Evolutionary conservation across 2,329 filamentous ascomycete genomes (phyloP), one percentile per base, ranked within the genome.

Genomic region (Juglanconis sp.): DNA sequence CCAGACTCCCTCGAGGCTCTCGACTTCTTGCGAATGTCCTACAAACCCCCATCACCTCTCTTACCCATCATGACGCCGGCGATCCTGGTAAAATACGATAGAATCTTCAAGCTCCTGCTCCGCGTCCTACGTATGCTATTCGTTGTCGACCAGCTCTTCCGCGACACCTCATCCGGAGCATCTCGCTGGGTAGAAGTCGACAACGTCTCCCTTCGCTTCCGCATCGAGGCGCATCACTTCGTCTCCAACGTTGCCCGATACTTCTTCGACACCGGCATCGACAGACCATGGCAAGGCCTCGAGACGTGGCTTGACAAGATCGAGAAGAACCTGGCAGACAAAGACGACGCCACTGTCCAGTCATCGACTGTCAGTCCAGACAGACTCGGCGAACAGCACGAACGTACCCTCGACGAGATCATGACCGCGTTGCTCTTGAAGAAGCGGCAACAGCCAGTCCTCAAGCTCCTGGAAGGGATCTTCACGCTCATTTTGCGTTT

Each of bases 21-120:
- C n/a, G 95, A 98, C 73, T 98, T 99, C 69, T 79, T 99, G 15
- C 86, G 91, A 1, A 77, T 99, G 7, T 89, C 92, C 50, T 98
- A 97, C 74, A 90, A 88, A 46, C 82, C 92, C 0, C 89, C 92
- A 0, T 73, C 83, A 0, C 85, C 91, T 1, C 78, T 98, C 0
- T 81, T 87, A 46, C 79, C 87, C 0, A 81, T 98, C 63, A 87
- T 99, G 47, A 92, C 91, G 0, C 79, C 86, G 0, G 72, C 80
- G 0, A 82, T 88, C 1, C 76, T 98, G 10, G 78, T 86, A 57
- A 92, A 92, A 66, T 98, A 97, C 68, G 95, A 98, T 71, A 81
- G 82, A 51, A 82, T 97, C 40, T 98, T 97, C 77, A 90, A 87
- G 67, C 81, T 91, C 15, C 77, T 97, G 0, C 78, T 98, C 3